phyloP scores from a whole-genome alignment of 2,329 filamentous ascomycete genomes.

The Nemania serpens region DNA sequence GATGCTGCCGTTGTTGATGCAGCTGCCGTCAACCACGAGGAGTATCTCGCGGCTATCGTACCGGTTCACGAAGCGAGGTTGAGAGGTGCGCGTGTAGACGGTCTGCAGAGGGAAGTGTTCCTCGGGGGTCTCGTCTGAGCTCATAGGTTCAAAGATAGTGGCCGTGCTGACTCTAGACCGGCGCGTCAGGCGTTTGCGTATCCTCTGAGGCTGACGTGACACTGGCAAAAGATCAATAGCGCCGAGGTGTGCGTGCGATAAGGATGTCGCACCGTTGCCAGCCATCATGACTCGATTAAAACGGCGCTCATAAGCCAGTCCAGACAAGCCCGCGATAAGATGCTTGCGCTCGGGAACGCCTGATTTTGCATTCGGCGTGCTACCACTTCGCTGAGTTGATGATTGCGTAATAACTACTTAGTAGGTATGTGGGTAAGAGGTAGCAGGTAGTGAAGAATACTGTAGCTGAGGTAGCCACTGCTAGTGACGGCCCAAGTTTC shows the following conservation, averaged over 20 bases:
- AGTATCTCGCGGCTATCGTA: constrained; percentile 45
- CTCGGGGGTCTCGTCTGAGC: constrained; percentile 38
- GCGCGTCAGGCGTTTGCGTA: constrained; percentile 32
- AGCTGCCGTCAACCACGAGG: constrained; percentile 49
- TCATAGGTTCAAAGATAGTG: constrained; percentile 36
- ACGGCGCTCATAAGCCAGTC: background rate
- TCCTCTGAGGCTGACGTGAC: constrained; percentile 8
- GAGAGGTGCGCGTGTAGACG: constrained; percentile 31
- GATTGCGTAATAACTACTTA: no score
- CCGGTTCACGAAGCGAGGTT: constrained; percentile 43
- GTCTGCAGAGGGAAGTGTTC: constrained; percentile 43
- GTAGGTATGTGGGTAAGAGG: no score
- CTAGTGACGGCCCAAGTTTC: no score
- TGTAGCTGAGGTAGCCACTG: no score
- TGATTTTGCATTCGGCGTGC: no score
- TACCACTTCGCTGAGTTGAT: no score
- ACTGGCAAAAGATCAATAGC: constrained; percentile 25
- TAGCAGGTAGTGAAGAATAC: no score
- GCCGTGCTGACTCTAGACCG: constrained; percentile 35
- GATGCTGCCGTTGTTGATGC: constrained; percentile 45
- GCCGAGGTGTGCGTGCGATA: background rate
- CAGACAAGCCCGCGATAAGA: no score
- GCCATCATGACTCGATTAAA: constrained; percentile 2
- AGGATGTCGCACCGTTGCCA: background rate
- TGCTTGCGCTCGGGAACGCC: no score